Evolutionary conservation across 345 rosid species (phyloP).

Genomic region (Rhodamnia argentea): DNA sequence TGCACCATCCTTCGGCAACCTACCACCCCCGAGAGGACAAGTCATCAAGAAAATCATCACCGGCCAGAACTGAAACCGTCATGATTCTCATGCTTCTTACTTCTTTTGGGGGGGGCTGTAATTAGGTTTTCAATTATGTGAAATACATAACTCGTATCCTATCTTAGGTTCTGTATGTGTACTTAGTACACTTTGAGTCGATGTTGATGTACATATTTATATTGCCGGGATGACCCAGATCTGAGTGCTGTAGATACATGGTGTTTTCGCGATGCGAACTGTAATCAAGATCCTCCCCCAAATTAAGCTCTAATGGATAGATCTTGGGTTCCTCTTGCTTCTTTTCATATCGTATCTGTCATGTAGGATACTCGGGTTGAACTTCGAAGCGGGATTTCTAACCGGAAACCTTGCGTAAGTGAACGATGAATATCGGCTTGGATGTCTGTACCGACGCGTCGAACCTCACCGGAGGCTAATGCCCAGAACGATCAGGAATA

Average conservation of each 20-base stretch:
- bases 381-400: background rate
- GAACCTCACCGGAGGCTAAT: background rate
- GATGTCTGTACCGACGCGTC: background rate
- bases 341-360: background rate
- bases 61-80: background rate
- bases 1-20: background rate
- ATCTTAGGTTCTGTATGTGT: background rate
- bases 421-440: background rate
- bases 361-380: background rate
- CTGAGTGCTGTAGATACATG: background rate
- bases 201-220: background rate
- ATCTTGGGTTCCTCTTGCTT: background rate
- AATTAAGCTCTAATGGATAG: background rate
- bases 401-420: background rate
- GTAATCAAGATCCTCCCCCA: background rate
- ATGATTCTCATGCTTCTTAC: background rate
- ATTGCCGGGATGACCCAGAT: background rate
- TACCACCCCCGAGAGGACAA: background rate
- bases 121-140: background rate
- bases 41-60: rapidly evolving
- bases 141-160: background rate
- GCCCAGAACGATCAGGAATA: background rate
- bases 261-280: background rate
- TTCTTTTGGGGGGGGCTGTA: background rate
- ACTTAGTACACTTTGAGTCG: background rate